Conservation (phyloP, 1,284 basidiomycete species). For the Calocybe gambosa region DNA sequence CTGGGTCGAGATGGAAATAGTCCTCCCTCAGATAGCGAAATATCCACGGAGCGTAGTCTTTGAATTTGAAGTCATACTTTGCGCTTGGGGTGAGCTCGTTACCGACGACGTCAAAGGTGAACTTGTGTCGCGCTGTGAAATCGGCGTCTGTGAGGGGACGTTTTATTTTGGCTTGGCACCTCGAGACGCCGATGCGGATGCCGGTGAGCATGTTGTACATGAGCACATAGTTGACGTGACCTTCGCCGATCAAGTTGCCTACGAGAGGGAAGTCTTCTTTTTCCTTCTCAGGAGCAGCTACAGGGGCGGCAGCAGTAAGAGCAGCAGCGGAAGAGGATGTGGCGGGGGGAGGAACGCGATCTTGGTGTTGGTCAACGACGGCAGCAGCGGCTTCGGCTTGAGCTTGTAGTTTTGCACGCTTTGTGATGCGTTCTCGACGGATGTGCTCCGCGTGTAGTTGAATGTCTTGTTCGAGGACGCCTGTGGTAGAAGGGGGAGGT, state of each 20-base stretch:
- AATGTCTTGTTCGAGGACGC: conserved; percentile 58
- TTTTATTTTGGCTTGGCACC: conserved; percentile 93
- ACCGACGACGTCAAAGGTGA: conserved; percentile 95
- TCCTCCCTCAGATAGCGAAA: conserved; percentile 94
- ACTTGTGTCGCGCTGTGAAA: conserved; percentile 89
- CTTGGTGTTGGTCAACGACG: neutral
- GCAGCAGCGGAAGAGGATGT: neutral
- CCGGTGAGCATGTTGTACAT: conserved; percentile 99
- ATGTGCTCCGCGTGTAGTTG: conserved; percentile 80
- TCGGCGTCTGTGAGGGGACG: conserved; percentile 82
- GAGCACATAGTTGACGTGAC: conserved; percentile 95
- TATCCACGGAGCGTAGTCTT: conserved; percentile 98
- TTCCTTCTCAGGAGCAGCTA: conserved; percentile 30
- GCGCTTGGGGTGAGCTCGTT: conserved; percentile 97
- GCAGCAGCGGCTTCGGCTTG: conserved; percentile 18
- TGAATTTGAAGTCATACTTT: conserved; percentile 98
- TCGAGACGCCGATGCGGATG: conserved; percentile 91
- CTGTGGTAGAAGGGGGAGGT: conserved; percentile 21
- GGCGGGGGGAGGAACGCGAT: neutral
- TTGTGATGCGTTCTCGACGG: conserved; percentile 65
- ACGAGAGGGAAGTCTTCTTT: conserved; percentile 64
- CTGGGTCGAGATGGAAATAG: conserved; percentile 92
- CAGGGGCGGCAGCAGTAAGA: conserved; percentile 14
- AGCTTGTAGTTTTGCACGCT: conserved; percentile 60
- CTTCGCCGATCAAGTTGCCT: conserved; percentile 94